Conservation (phyloP, 164 flowering plant genomes). For the Santalum album region DNA sequence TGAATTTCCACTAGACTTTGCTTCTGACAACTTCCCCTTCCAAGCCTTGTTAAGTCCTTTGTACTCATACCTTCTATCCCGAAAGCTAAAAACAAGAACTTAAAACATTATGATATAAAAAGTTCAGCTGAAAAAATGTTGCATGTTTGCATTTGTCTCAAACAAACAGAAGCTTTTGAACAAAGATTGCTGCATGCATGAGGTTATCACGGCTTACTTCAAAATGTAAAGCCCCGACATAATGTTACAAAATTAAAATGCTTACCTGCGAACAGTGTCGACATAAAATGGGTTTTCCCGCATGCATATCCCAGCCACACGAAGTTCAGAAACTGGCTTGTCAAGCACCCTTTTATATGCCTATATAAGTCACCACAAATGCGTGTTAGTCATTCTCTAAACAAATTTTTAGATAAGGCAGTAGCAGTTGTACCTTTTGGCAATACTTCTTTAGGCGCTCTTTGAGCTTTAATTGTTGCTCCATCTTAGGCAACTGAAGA, state of each 20-base stretch:
- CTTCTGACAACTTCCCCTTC: constrained; percentile 91
- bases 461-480: constrained; percentile 76
- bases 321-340: constrained; percentile 85
- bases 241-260: neutral
- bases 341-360: constrained; percentile 90
- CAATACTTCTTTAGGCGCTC: constrained; percentile 94
- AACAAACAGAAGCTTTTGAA: neutral
- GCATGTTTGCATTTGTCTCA: neutral
- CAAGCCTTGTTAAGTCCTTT: constrained; percentile 96
- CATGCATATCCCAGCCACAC: constrained; percentile 99
- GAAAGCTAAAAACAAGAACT: constrained; percentile 72
- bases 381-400: constrained; percentile 1
- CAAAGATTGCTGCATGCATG: neutral
- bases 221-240: neutral
- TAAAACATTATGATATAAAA: neutral
- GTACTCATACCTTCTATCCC: constrained; percentile 98
- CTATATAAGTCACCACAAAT: constrained; percentile 29
- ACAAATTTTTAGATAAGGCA: neutral
- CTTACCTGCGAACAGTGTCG: constrained; percentile 97
- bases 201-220: neutral
- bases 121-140: too few relatives aligned
- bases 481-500: constrained; percentile 74
- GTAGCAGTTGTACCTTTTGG: constrained; percentile 60
- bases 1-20: constrained; percentile 85
- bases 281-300: constrained; percentile 94